phyloP scores from a whole-genome alignment of 306 rosid genomes.

The Cicer arietinum region DNA sequence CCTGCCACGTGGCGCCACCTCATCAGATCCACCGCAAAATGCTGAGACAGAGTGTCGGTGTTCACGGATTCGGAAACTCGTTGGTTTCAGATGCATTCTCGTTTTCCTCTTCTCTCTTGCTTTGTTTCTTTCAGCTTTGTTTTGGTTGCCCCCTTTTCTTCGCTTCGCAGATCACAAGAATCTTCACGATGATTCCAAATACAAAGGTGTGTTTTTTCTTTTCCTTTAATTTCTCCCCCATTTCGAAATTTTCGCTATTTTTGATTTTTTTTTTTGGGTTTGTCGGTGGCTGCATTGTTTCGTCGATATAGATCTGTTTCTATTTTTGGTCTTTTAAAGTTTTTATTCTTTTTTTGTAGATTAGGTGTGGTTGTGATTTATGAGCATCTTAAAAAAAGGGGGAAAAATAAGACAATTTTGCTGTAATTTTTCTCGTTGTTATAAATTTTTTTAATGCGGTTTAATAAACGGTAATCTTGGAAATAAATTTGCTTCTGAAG shows the following conservation, averaged over 20 bases:
- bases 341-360: background rate
- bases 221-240: background rate
- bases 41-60: conserved; percentile 56
- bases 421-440: background rate
- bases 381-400: conserved; percentile 38
- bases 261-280: conserved; percentile 10
- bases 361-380: conserved; percentile 27
- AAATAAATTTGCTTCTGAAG: conserved; percentile 27
- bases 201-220: conserved; percentile 56
- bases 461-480: background rate
- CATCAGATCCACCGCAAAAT: conserved; percentile 51
- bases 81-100: conserved; percentile 73
- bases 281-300: conserved; percentile 50
- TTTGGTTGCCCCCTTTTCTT: conserved; percentile 85
- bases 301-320: conserved; percentile 58
- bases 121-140: conserved; percentile 75
- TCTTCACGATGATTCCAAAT: conserved; percentile 59
- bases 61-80: conserved; percentile 54
- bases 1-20: conserved; percentile 45
- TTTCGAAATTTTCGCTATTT: background rate
- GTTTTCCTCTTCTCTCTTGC: conserved; percentile 68
- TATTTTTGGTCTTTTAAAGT: conserved; percentile 5
- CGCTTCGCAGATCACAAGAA: conserved; percentile 64
- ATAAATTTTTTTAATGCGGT: background rate
- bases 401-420: background rate